Conservation (phyloP, 768 basidiomycete species). For the Boletus tylopilopsis region DNA sequence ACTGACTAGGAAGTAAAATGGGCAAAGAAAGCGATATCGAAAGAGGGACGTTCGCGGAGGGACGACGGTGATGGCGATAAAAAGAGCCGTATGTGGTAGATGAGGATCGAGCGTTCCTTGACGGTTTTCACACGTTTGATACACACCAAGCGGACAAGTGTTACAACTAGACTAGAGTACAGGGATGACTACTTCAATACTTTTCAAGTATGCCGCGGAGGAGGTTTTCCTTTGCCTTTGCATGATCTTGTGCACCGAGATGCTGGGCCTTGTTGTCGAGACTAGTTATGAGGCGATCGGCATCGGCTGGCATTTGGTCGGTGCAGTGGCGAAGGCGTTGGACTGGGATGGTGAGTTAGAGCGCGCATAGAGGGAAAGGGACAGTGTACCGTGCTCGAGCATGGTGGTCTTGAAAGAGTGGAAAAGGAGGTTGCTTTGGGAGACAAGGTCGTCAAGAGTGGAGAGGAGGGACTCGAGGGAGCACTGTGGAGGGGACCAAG, state of each 20-base stretch:
- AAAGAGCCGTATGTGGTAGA: conserved; percentile 5
- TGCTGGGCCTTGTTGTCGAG: conserved; percentile 54
- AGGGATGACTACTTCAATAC: conserved; percentile 16
- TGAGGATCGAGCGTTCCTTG: too few species aligned
- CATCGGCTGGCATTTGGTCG: conserved; percentile 44
- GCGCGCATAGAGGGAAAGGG: neutral
- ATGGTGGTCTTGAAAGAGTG: conserved; percentile 41
- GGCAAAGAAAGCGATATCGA: neutral
- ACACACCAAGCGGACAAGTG: too few species aligned
- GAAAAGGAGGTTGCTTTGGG: conserved; percentile 50
- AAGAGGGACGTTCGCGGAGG: too few species aligned
- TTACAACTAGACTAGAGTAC: conserved; percentile 8
- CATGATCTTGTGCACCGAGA: conserved; percentile 30
- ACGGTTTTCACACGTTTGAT: conserved; percentile 27
- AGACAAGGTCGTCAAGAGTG: conserved; percentile 48
- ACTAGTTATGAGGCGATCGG: conserved; percentile 48
- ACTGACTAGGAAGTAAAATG: conserved; percentile 9
- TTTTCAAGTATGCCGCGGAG: conserved; percentile 33
- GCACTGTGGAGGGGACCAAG: conserved; percentile 31
- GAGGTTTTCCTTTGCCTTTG: conserved; percentile 33
- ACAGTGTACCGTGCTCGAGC: conserved; percentile 43
- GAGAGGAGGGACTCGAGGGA: conserved; percentile 39
- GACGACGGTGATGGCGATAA: conserved; percentile 9
- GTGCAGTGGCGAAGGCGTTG: conserved; percentile 40
- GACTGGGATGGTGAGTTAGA: conserved; percentile 33